Evolutionary conservation across 2,329 filamentous ascomycete genomes (phyloP).

Genomic region (Cadophora sp.): DNA sequence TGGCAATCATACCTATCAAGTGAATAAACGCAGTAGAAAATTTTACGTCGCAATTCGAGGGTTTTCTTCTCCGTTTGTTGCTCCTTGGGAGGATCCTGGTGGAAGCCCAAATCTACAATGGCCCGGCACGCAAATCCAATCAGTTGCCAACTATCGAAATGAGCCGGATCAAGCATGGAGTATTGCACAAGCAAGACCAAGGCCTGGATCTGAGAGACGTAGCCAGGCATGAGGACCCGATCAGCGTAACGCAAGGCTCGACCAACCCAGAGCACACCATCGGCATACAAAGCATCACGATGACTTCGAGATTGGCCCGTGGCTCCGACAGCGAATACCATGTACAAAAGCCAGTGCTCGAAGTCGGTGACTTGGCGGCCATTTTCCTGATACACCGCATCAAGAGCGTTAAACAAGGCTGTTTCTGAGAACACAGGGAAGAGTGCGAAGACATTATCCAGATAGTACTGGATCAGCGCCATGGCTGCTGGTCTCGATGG

Average conservation of each 20-base stretch:
- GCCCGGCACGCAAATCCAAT: constrained; percentile 90
- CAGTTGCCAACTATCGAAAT: constrained; percentile 94
- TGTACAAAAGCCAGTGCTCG: constrained; percentile 86
- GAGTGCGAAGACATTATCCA: constrained; percentile 80
- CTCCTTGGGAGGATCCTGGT: constrained; percentile 84
- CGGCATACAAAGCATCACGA: constrained; percentile 67
- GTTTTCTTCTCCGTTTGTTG: constrained; percentile 70
- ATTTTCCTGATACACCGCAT: constrained; percentile 79
- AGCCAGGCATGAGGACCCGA: constrained; percentile 83
- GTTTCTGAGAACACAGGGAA: constrained; percentile 86
- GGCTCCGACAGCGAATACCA: constrained; percentile 87
- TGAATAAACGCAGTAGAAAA: constrained; percentile 91
- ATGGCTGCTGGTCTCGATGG: constrained; percentile 74
- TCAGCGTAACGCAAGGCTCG: constrained; percentile 80
- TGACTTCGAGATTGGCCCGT: constrained; percentile 74
- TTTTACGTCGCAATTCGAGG: constrained; percentile 78
- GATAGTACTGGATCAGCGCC: constrained; percentile 80
- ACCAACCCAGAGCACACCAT: constrained; percentile 62
- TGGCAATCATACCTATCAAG: constrained; percentile 73
- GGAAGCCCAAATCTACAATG: constrained; percentile 87
- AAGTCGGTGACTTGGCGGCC: constrained; percentile 64
- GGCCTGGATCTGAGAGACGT: constrained; percentile 85
- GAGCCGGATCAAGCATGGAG: constrained; percentile 85
- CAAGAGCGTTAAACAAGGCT: constrained; percentile 76
- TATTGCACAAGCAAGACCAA: constrained; percentile 87